Conservation (phyloP, 805 yeast genomes). For the Kodamaea kaohsiungensis region DNA sequence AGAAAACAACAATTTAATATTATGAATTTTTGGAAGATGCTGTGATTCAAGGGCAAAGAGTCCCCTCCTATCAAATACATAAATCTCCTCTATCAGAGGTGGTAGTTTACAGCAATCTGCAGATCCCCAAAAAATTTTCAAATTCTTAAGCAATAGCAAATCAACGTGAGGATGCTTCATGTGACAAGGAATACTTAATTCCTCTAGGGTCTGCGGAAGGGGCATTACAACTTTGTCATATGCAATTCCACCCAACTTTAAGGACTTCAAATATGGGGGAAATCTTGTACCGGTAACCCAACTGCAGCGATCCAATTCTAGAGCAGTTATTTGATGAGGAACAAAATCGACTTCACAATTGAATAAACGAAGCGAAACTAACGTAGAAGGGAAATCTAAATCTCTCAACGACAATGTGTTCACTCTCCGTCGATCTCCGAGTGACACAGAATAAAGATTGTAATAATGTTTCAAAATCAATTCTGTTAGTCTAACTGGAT, state of each 20-base stretch:
- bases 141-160: not conserved
- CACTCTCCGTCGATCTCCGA: not conserved
- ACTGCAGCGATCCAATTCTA: not conserved
- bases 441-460: not conserved
- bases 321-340: not conserved
- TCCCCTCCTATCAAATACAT: not conserved
- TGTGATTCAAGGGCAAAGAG: not conserved
- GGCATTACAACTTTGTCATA: not conserved
- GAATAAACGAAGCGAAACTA: not conserved
- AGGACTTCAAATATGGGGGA: not conserved
- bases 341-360: not conserved
- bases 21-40: not conserved
- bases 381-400: not conserved
- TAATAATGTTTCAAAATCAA: too few relatives aligned
- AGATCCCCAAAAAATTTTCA: not conserved
- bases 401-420: not conserved
- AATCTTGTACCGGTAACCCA: not conserved
- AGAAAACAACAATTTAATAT: not conserved
- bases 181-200: not conserved
- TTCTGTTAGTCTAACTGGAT: too few relatives aligned
- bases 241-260: not conserved
- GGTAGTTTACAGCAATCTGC: not conserved
- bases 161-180: not conserved
- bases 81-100: not conserved
- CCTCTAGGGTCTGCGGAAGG: not conserved